Percentiles rank a stretch among this genome's conserved stretches.
phyloP scores from a whole-genome alignment of 768 basidiomycete species.

The Podaxis sp. region DNA sequence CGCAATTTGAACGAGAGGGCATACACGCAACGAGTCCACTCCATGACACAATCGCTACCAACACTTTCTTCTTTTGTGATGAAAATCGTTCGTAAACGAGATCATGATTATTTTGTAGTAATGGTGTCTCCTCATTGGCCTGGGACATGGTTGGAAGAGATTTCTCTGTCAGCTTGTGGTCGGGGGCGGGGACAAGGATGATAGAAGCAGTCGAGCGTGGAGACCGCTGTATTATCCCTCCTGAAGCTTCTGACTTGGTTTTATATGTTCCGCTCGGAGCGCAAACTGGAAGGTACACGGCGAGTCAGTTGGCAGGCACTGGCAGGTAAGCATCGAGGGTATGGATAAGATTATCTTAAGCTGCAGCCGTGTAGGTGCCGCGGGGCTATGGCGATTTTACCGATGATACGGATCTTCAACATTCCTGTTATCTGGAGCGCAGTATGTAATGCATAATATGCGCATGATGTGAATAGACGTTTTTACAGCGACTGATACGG shows the following conservation, averaged over 20 bases:
- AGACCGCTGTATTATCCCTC: not conserved
- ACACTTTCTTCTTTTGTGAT: conserved; percentile 3
- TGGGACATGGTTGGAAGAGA: not conserved
- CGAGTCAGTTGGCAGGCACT: not conserved
- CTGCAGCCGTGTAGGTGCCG: not conserved
- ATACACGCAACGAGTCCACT: conserved; percentile 17
- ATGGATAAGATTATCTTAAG: not conserved
- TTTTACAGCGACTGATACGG: not conserved
- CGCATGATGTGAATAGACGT: not conserved
- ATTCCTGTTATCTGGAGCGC: no score
- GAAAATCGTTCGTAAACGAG: conserved; percentile 17
- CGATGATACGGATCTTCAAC: no score
- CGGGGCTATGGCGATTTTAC: no score
- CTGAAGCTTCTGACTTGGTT: not conserved
- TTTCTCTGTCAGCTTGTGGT: not conserved
- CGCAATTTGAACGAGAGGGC: not conserved
- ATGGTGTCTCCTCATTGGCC: conserved; percentile 3
- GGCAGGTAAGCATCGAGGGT: not conserved
- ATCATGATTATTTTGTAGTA: conserved; percentile 9
- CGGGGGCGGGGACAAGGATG: not conserved
- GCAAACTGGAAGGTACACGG: not conserved
- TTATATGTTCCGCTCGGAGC: not conserved
- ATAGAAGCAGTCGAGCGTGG: not conserved
- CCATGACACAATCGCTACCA: conserved; percentile 18
- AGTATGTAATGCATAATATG: no score